A percentile compares a stretch with the other conserved stretches of the same genome.
These are phyloP conservation scores for Collariella sp. DNA, from an alignment of 495 filamentous ascomycete genomes.

Conservation along the genomic window DNA sequence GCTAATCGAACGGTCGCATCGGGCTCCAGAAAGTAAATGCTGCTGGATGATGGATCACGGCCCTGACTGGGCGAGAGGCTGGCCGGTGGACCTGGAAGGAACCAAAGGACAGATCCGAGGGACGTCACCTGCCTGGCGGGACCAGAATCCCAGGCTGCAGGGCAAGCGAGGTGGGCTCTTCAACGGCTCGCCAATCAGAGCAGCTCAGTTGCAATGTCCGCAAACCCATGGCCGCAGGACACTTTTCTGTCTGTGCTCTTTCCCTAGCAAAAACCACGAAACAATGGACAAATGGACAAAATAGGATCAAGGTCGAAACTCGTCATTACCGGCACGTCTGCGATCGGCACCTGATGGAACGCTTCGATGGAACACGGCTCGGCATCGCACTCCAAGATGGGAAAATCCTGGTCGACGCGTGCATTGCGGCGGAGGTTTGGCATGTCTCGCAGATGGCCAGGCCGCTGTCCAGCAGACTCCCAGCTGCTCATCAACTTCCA, in stretches of 20 bases:
- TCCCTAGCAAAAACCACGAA: not conserved
- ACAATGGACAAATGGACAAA: not conserved
- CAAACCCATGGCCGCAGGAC: not conserved
- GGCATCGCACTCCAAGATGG: not conserved
- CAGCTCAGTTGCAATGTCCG: not conserved
- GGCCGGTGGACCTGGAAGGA: no score
- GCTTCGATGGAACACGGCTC: not conserved
- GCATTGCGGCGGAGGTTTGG: no score
- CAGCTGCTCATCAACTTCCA: no score
- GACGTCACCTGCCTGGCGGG: conserved; percentile 11
- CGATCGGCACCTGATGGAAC: conserved; percentile 1
- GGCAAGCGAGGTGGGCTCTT: conserved; percentile 1
- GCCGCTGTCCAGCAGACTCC: no score
- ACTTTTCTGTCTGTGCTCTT: not conserved
- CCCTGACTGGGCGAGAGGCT: no score
- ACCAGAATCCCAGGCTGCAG: conserved; percentile 13
- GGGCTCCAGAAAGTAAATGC: conserved; percentile 3
- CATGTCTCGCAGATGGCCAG: no score
- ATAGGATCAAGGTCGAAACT: not conserved
- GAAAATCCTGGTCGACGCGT: not conserved
- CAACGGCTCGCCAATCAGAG: not conserved
- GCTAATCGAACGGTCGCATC: conserved; percentile 33
- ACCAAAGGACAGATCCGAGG: no score
- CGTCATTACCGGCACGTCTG: conserved; percentile 1
- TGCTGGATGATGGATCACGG: no score